phyloP scores from a whole-genome alignment of 768 basidiomycete species.

The Cyclocybe aegerita region DNA sequence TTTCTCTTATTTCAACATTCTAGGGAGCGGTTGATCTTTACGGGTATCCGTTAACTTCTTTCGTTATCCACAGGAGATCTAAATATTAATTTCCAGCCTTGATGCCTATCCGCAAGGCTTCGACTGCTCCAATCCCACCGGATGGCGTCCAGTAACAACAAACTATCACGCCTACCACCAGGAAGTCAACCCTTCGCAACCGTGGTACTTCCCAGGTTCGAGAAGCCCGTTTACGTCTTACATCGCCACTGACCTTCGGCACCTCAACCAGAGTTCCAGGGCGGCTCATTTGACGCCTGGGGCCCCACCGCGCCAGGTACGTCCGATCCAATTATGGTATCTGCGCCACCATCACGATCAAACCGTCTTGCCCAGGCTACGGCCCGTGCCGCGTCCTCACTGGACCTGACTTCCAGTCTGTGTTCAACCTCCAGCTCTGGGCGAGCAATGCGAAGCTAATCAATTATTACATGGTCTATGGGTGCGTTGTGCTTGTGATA shows the following conservation, averaged over 20 bases:
- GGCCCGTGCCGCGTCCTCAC: constrained; percentile 63
- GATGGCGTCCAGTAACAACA: constrained; percentile 63
- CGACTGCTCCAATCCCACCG: constrained; percentile 72
- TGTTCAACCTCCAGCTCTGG: constrained; percentile 78
- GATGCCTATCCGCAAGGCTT: constrained; percentile 80
- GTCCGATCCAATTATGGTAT: not conserved
- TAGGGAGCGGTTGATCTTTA: constrained; percentile 77
- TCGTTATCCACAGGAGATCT: not conserved
- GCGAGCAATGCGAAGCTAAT: constrained; percentile 81
- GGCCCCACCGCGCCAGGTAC: constrained; percentile 68
- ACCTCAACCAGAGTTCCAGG: constrained; percentile 52
- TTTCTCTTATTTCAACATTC: not conserved
- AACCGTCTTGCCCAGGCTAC: constrained; percentile 44
- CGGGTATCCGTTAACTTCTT: constrained; percentile 40
- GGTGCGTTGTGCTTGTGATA: constrained; percentile 35
- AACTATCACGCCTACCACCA: constrained; percentile 68
- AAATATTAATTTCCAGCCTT: constrained; percentile 30
- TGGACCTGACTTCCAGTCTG: constrained; percentile 72
- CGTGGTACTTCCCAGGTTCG: constrained; percentile 71
- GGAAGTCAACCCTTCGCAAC: constrained; percentile 48
- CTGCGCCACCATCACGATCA: constrained; percentile 1
- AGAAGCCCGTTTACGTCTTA: constrained; percentile 2
- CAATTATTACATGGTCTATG: constrained; percentile 85
- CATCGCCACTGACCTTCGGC: not conserved
- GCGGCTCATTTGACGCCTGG: constrained; percentile 82